A percentile compares a stretch with the other conserved stretches of the same genome.
Conservation (phyloP, 306 rosid species). For the Vachellia collinsii region DNA sequence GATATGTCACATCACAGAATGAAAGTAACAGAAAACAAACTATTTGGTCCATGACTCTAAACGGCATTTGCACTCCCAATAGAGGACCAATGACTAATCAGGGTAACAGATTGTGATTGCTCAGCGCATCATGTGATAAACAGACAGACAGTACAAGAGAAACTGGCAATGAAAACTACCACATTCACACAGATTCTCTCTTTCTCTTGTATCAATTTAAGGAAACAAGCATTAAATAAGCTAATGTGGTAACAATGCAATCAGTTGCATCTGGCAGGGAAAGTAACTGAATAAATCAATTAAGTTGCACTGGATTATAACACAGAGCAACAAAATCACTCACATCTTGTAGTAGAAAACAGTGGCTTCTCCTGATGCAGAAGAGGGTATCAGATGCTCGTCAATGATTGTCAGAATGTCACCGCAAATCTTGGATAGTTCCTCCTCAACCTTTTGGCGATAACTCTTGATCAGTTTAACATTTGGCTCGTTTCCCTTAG, state of each 20-base stretch:
- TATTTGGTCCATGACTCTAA: neutral
- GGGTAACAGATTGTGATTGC: neutral
- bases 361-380: constrained; percentile 82
- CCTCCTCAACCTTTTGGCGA: constrained; percentile 88
- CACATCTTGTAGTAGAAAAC: constrained; percentile 96
- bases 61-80: neutral
- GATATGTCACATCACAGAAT: neutral
- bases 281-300: constrained; percentile 22
- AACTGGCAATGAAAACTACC: neutral
- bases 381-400: constrained; percentile 76
- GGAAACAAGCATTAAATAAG: constrained; percentile 17
- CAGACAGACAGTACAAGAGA: neutral
- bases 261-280: neutral
- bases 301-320: neutral
- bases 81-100: neutral
- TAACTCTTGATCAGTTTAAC: constrained; percentile 77
- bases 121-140: constrained; percentile 11
- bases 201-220: neutral
- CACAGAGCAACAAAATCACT: constrained; percentile 38
- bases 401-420: constrained; percentile 86
- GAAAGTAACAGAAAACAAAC: neutral
- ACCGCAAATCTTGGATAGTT: constrained; percentile 74
- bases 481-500: constrained; percentile 78
- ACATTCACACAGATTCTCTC: neutral
- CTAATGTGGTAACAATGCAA: neutral